A percentile compares a stretch with the other conserved stretches of the same genome.
These are phyloP conservation scores for Sporothrix variecibatus DNA, from an alignment of 2,329 filamentous ascomycete genomes.

Conservation along the genomic window DNA sequence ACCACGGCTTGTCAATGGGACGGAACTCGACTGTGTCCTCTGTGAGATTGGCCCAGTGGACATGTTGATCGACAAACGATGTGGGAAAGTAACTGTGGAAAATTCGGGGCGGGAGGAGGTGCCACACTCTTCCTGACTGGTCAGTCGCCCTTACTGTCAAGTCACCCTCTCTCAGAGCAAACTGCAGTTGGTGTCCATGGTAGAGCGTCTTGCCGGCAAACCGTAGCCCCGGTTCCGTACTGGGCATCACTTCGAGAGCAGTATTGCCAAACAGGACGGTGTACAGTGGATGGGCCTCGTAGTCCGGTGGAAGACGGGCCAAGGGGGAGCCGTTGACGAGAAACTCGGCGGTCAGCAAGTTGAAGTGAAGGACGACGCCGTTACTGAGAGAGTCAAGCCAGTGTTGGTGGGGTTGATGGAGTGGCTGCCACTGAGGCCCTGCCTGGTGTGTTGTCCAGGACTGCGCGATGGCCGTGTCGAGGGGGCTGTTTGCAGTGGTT, in stretches of 20 bases:
- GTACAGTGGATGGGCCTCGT: conserved; percentile 46
- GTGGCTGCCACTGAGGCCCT: neutral
- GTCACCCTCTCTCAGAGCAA: conserved; percentile 38
- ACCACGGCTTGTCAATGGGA: conserved; percentile 35
- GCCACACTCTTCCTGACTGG: conserved; percentile 24
- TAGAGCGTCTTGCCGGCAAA: conserved; percentile 43
- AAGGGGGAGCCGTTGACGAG: conserved; percentile 55
- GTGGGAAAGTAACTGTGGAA: conserved; percentile 39
- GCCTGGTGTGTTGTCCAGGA: neutral
- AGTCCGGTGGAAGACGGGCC: conserved; percentile 48
- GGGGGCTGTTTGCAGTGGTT: neutral
- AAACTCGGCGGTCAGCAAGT: conserved; percentile 53
- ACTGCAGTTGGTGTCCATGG: conserved; percentile 40
- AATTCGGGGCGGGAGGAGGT: conserved; percentile 46
- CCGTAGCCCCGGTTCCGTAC: conserved; percentile 41
- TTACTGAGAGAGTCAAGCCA: neutral
- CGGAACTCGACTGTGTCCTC: conserved; percentile 40
- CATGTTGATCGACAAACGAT: conserved; percentile 42
- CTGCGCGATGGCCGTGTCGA: neutral
- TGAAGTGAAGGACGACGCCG: conserved; percentile 44
- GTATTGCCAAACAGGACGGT: conserved; percentile 46
- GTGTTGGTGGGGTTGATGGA: neutral
- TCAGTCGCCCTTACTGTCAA: conserved; percentile 39
- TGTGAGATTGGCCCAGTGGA: conserved; percentile 47
- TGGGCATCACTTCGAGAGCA: conserved; percentile 48